Percentiles rank a stretch among this genome's conserved stretches.
Evolutionary conservation across 768 basidiomycete genomes (phyloP).

Genomic region (Trametes punicea): DNA sequence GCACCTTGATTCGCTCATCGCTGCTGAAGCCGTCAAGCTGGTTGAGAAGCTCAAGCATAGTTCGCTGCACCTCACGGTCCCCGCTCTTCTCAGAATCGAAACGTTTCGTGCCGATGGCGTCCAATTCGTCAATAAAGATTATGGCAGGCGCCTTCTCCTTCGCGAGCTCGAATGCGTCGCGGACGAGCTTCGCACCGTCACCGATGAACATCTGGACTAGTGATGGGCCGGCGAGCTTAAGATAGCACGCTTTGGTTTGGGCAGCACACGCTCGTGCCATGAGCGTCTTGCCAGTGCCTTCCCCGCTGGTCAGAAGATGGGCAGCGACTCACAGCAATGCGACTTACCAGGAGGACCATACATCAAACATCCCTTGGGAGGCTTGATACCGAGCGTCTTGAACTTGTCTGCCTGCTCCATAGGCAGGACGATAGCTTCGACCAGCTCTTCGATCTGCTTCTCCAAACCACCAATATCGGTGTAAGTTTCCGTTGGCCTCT

Average conservation of each 20-base stretch:
- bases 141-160: conserved; percentile 99
- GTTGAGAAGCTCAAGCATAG: conserved; percentile 99
- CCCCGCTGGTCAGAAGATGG: not conserved
- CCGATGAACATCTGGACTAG: conserved; percentile 99
- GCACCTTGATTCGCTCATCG: conserved; percentile 94
- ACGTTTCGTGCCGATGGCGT: conserved; percentile 98
- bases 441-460: conserved; percentile 98
- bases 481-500: conserved; percentile 94
- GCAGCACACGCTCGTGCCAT: conserved; percentile 97
- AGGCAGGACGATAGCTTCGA: conserved; percentile 96
- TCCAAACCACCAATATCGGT: conserved; percentile 97
- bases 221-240: conserved; percentile 96
- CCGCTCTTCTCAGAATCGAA: conserved; percentile 99
- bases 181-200: conserved; percentile 97
- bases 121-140: conserved; percentile 97
- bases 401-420: conserved; percentile 99
- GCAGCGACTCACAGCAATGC: not conserved
- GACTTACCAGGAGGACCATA: conserved; percentile 93
- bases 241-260: conserved; percentile 95
- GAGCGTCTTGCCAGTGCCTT: conserved; percentile 95
- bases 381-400: conserved; percentile 95
- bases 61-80: conserved; percentile 98
- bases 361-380: conserved; percentile 98
- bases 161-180: conserved; percentile 96
- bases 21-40: conserved; percentile 97